Evolutionary conservation across 768 basidiomycete genomes (phyloP), one percentile per base, ranked within the genome.

Genomic region (Sarcodon sp.): DNA sequence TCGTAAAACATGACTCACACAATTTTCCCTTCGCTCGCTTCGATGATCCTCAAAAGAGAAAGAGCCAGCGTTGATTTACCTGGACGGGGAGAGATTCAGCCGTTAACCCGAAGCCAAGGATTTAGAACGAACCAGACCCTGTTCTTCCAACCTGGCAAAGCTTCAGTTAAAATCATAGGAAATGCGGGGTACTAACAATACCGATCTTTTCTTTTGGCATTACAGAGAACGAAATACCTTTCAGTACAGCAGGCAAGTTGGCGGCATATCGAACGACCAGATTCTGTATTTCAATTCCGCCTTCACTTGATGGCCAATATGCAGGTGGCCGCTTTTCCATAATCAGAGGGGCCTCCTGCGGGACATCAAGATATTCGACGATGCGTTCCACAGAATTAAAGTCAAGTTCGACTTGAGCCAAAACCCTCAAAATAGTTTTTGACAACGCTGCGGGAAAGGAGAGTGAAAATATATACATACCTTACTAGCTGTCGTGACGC

Each of bases 301-400:
- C 80, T 21, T 67, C 67, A 43, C 64, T 75, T 1, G 76, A 77
- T 3, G 83, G 82, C 83, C 82, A 85, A 51, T 77, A 78, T 1
- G 81, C 82, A 1, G 83, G 83, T n/a, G 83, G 79, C 44, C 77
- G 69, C 45, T 56, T 67, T 35, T 69, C 67, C 27, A 79, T 69
- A 39, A 78, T 63, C 0, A 79, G 73, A 37, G 80, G 78, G 0
- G 81, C 79, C 61, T 87, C 83, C 59, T 83, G 79, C 1, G 75
- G 72, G 7, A 83, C 70, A 34, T 75, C 72, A 15, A 84, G 66
- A 56, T 85, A 85, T 59, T 84, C 83, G 12, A 76, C 71, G 18
- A 85, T 78, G 49, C 84, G 76, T 55, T 87, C 83, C 1, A 85
- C 76, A 35, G 80, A 78, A 55, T 83, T 84, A 61, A 83, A 84